These are phyloP conservation scores for Phytophthora fragariae DNA, from an alignment of 352 stramenopile species.

Conservation along the genomic window DNA sequence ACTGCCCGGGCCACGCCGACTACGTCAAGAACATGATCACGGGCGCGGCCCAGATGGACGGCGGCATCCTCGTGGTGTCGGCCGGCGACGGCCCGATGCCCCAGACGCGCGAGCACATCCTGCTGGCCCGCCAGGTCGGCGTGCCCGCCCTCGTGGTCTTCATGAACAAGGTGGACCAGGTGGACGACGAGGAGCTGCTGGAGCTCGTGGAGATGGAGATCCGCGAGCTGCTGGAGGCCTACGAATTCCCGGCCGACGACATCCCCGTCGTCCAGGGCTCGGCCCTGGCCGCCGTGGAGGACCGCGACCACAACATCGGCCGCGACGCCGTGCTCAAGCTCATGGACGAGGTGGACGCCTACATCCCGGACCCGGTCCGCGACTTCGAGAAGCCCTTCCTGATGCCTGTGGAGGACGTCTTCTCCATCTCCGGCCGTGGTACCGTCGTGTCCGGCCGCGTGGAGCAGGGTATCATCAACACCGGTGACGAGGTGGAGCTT, in stretches of 20 bases:
- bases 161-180: slow-evolving; percentile 94
- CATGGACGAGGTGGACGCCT: slow-evolving; percentile 90
- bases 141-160: slow-evolving; percentile 95
- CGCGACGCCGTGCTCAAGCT: slow-evolving; percentile 92
- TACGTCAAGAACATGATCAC: slow-evolving; percentile 98
- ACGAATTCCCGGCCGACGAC: slow-evolving; percentile 96
- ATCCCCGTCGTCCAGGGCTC: slow-evolving; percentile 95
- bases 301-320: slow-evolving; percentile 85
- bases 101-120: slow-evolving; percentile 97
- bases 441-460: slow-evolving; percentile 98
- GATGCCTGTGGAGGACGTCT: slow-evolving; percentile 98
- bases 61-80: slow-evolving; percentile 91
- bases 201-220: slow-evolving; percentile 53
- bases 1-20: slow-evolving; percentile 93
- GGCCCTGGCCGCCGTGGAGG: slow-evolving; percentile 94
- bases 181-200: slow-evolving; percentile 45
- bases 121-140: slow-evolving; percentile 94
- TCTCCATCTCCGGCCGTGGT: slow-evolving; percentile 96
- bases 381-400: slow-evolving; percentile 97
- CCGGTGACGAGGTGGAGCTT: slow-evolving; percentile 60
- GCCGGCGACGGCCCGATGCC: slow-evolving; percentile 80
- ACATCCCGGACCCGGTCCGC: slow-evolving; percentile 89
- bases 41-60: slow-evolving; percentile 96
- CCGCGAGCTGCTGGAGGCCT: slow-evolving; percentile 85
- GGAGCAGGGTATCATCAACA: slow-evolving; percentile 89